A percentile compares a stretch with the other conserved stretches of the same genome.
These are phyloP conservation scores for Sarocladiaceae sp. DNA, from an alignment of 2,329 filamentous ascomycete genomes.

Conservation along the genomic window DNA sequence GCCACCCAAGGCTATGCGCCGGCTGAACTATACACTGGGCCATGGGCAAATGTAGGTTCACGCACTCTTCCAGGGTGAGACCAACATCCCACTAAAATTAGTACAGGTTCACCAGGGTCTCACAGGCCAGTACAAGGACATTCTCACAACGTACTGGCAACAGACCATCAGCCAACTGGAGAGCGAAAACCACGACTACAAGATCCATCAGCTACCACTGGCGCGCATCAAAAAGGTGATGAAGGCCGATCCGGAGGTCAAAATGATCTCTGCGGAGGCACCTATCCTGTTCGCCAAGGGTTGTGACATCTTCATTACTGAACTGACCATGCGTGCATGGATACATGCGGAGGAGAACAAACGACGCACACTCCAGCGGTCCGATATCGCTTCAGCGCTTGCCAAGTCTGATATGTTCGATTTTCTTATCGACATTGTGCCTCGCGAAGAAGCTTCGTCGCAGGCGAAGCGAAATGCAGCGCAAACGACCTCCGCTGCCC, in stretches of 20 bases:
- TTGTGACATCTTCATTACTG: slow-evolving; percentile 98
- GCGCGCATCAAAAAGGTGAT: slow-evolving; percentile 99
- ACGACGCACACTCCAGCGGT: slow-evolving; percentile 86
- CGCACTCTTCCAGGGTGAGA: background rate
- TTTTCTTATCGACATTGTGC: slow-evolving; percentile 97
- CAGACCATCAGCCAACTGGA: slow-evolving; percentile 95
- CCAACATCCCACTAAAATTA: slow-evolving; percentile 7
- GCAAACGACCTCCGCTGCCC: slow-evolving; percentile 33
- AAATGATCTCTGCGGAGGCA: slow-evolving; percentile 99
- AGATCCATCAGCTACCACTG: slow-evolving; percentile 90
- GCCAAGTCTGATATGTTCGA: slow-evolving; percentile 99
- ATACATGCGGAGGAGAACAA: slow-evolving; percentile 99
- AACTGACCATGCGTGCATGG: slow-evolving; percentile 98
- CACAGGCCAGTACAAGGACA: slow-evolving; percentile 88
- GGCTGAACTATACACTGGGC: slow-evolving; percentile 87
- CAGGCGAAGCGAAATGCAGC: slow-evolving; percentile 70
- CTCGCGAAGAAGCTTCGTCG: slow-evolving; percentile 82
- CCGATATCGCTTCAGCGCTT: slow-evolving; percentile 91
- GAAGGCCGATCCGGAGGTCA: slow-evolving; percentile 98
- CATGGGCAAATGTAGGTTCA: slow-evolving; percentile 81
- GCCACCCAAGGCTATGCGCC: slow-evolving; percentile 82
- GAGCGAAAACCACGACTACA: slow-evolving; percentile 94
- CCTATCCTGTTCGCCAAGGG: slow-evolving; percentile 97
- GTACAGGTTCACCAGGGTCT: slow-evolving; percentile 87
- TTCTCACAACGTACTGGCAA: slow-evolving; percentile 98